These are phyloP conservation scores for Anisodus tanguticus DNA, from an alignment of 257 asterid species.

Conservation along the genomic window DNA sequence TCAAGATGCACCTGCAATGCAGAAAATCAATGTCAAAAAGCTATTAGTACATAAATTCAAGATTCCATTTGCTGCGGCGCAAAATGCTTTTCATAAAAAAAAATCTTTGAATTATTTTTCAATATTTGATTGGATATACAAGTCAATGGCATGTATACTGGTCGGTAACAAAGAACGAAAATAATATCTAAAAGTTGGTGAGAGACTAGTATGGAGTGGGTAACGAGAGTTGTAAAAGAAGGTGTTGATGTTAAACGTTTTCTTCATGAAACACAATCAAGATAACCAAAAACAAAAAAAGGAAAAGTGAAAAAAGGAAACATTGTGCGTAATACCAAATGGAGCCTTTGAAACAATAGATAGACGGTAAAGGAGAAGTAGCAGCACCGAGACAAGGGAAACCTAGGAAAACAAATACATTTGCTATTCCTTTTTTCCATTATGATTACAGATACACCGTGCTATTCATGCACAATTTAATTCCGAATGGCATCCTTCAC, in stretches of 20 bases:
- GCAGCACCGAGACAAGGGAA: background rate
- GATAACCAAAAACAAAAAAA: background rate
- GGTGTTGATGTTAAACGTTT: background rate
- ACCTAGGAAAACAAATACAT: background rate
- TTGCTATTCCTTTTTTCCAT: background rate
- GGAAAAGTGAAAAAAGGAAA: background rate
- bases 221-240: background rate
- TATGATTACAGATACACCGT: background rate
- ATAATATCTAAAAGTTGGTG: background rate
- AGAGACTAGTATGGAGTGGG: background rate
- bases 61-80: no score
- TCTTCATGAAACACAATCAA: background rate
- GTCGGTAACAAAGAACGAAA: background rate
- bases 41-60: background rate
- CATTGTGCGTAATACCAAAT: background rate
- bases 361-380: background rate
- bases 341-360: background rate
- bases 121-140: background rate
- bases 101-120: background rate
- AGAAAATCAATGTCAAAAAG: conserved; percentile 17
- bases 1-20: conserved; percentile 87
- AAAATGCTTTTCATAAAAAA: background rate
- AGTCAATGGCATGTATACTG: background rate
- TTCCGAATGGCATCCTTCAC: background rate
- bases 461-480: conserved; percentile 5